Base-by-base conservation (phyloP, 2,329 filamentous ascomycete genomes). In the Colletotrichum sp. region DNA sequence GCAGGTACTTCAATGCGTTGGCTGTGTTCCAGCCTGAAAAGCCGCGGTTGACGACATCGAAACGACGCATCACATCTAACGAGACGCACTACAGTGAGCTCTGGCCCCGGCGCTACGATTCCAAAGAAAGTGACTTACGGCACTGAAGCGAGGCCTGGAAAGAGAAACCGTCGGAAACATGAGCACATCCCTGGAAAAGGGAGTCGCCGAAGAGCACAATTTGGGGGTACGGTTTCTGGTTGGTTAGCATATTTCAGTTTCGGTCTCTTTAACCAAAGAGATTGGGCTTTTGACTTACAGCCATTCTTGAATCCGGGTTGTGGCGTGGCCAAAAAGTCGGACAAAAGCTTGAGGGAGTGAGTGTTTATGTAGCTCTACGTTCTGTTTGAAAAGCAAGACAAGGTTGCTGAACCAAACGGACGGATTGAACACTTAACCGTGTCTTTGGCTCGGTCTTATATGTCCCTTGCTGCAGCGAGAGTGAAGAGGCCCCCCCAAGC, bases 151-250 rank as follows among this genome's bases (percentile, higher is more conserved):
- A 92, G 26, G 94, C 91, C 74, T 93, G 92, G 80, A 98, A 95
- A 1, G 90, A 95, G 84, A 96, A 96, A 18, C 94, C 95, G 72
- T 91, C 86, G 13, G 90, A 85, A 65, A 92, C 87, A 44, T 89
- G 88, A 78, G 90, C 90, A 3, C 92, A 90, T 57, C 90, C 88
- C 81, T 99, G 93, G 65, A 96, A 93, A 77, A 99, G 93, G 36
- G 95, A 98, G 86, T 99, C 97, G 71, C 96, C 96, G 77, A 99
- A 94, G 28, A 99, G 91, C 77, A 99, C 88, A 80, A 96, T 88
- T 81, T 96, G 95, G 65, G 93, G 92, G 80, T 94, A 94, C 5
- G 75, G 75, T 64, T 75, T 77, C 76, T 77, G 36, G 10, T 36
- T 34, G 8, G 39, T 70, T 10, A 70, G 39, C 55, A 69, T 21